A percentile compares a stretch with the other conserved stretches of the same genome.
phyloP scores from a whole-genome alignment of 108 stramenopile species.

The Cyclotella cryptica region DNA sequence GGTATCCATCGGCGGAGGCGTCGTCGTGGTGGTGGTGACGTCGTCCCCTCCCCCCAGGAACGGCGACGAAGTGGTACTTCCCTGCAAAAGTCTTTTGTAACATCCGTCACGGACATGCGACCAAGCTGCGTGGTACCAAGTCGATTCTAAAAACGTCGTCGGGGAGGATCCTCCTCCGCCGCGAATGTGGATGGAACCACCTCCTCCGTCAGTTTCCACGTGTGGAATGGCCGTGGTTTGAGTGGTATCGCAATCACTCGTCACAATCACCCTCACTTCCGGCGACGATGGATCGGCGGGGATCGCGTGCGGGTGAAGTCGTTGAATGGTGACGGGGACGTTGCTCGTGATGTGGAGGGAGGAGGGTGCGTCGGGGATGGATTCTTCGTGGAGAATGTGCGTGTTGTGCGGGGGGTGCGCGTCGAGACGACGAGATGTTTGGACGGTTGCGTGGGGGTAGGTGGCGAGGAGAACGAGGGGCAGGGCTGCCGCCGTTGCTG shows the following conservation, averaged over 20 bases:
- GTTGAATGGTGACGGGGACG: constrained; percentile 14
- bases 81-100: neutral
- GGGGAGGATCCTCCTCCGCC: neutral
- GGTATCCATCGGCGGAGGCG: neutral
- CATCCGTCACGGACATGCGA: neutral
- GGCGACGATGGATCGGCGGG: neutral
- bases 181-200: neutral
- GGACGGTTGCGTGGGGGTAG: neutral
- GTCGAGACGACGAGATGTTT: neutral
- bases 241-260: neutral
- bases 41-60: neutral
- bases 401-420: neutral
- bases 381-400: constrained; percentile 6
- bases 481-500: too few species aligned
- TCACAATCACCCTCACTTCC: neutral
- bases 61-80: too few species aligned
- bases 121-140: constrained; percentile 1
- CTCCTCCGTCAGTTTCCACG: neutral
- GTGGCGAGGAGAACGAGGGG: neutral
- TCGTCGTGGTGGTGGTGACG: neutral
- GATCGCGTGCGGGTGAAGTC: neutral
- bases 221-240: neutral
- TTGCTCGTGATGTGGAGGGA: neutral
- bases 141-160: neutral
- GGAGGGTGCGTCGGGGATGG: neutral